Evolutionary conservation across 805 yeast species (phyloP), one percentile per base, ranked within the genome.

Genomic region (Candida boleticola): DNA sequence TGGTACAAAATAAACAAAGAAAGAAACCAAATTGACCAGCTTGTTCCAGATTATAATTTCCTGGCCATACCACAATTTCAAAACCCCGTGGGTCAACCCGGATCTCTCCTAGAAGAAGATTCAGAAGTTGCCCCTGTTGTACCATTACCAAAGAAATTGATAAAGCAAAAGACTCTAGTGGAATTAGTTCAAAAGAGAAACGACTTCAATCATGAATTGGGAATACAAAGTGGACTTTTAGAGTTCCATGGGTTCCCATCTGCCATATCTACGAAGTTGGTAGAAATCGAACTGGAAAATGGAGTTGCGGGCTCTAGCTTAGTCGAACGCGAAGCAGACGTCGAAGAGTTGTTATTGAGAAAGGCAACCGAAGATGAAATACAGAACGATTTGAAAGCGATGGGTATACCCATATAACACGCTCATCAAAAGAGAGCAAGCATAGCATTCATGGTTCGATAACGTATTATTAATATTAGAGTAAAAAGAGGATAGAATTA

Each of bases 1-100:
- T 93, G 98, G 98, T 92, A 92, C 67, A 83, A 85, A 50, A 85
- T 90, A 55, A 90, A 89, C 63, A 80, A 83, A 54, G 98, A 93
- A 60, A 75, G 97, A 53, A 75, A 95, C 48, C 81, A 80, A 35
- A 75, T 88, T 79, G 96, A 89, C 59, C 76, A 77, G 48, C 53
- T 80, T 39, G 80, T 77, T 16, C 69, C 81, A 4, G 77, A 75
- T 61, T 79, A 51, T 76, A 79, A 68, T 44, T 77, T 53, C 45
- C 33, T 61, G 5, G 74, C 74, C 3, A 49, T 68, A n/a, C 76
- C 76, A 5, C 52, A 46, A 45, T 47, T 57, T 5, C 57, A 60
- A 10, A 49, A 41, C 19, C 22, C 30, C 22, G 40, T 25, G 18
- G 17, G 14, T 4, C 27, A 17, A 32, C 29, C 36, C 26, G 27